Evolutionary conservation across 192 early-diverging fungal genomes (phyloP).

Genomic region (Coemansia sp.): DNA sequence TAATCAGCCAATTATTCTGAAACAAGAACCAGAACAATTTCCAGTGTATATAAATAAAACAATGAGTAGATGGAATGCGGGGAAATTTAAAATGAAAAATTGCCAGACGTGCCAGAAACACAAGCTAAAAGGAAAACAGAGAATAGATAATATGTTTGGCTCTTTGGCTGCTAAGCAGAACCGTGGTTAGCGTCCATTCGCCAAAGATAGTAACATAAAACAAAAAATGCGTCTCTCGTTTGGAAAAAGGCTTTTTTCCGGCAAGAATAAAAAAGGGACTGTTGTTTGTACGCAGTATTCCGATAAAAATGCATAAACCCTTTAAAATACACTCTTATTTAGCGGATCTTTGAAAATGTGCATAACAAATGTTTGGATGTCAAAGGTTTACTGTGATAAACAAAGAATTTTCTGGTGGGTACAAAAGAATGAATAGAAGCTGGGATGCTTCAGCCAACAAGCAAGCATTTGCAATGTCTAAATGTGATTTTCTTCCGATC

Average conservation of each 20-base stretch:
- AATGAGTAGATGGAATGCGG: neutral
- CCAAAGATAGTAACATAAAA: constrained; percentile 5
- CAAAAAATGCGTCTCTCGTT: constrained; percentile 6
- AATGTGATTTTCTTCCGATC: neutral
- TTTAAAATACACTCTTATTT: neutral
- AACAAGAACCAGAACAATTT: constrained; percentile 2
- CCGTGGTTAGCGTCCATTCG: constrained; percentile 2
- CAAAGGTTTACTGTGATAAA: neutral
- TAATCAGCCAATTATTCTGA: neutral
- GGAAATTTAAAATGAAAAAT: constrained; percentile 1
- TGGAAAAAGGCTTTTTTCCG: neutral
- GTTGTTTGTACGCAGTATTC: constrained; percentile 5
- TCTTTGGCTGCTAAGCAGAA: neutral
- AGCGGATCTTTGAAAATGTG: neutral
- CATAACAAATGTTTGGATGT: neutral
- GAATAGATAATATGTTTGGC: neutral
- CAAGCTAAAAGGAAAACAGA: neutral
- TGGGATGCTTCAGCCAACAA: neutral
- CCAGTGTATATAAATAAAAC: neutral
- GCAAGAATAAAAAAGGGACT: neutral
- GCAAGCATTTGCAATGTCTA: neutral
- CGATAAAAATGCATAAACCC: neutral
- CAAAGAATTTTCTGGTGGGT: neutral
- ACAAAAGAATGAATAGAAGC: neutral
- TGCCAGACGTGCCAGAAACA: neutral